These are phyloP conservation scores for Penicillium sp. DNA, from an alignment of 2,329 filamentous ascomycete species.

Conservation along the genomic window DNA sequence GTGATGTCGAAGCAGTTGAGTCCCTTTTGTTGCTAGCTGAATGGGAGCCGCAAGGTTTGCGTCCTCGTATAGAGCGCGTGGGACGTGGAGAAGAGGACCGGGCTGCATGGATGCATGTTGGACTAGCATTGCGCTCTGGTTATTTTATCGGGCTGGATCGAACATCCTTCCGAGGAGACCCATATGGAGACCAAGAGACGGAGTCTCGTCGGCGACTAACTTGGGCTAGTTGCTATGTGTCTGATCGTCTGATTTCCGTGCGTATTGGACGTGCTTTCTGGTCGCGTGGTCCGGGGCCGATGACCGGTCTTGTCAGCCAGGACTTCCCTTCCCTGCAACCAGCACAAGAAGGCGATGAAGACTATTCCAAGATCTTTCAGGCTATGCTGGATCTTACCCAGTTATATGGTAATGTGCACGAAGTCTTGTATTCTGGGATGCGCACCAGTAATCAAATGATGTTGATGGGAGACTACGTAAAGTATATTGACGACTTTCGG, in stretches of 20 bases:
- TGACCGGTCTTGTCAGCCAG: conserved; percentile 59
- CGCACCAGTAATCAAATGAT: conserved; percentile 65
- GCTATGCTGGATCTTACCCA: conserved; percentile 67
- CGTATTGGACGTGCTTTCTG: conserved; percentile 68
- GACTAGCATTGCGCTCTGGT: conserved; percentile 62
- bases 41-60: conserved; percentile 64
- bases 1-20: conserved; percentile 66
- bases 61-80: conserved; percentile 56
- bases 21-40: conserved; percentile 65
- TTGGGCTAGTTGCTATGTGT: conserved; percentile 65
- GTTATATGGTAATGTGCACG: conserved; percentile 68
- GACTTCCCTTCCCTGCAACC: conserved; percentile 64
- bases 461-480: conserved; percentile 65
- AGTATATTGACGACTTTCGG: conserved; percentile 70
- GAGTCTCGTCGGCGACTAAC: conserved; percentile 61
- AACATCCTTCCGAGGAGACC: conserved; percentile 60
- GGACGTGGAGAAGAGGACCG: conserved; percentile 69
- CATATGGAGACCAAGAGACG: conserved; percentile 54
- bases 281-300: conserved; percentile 64
- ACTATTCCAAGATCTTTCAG: conserved; percentile 64
- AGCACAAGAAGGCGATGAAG: conserved; percentile 55
- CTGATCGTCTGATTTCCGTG: conserved; percentile 64
- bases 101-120: conserved; percentile 72
- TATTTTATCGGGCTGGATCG: conserved; percentile 67
- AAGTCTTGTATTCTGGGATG: conserved; percentile 67